phyloP scores from a whole-genome alignment of 176 grass and related monocot genomes.

The Neostapfia colusana region DNA sequence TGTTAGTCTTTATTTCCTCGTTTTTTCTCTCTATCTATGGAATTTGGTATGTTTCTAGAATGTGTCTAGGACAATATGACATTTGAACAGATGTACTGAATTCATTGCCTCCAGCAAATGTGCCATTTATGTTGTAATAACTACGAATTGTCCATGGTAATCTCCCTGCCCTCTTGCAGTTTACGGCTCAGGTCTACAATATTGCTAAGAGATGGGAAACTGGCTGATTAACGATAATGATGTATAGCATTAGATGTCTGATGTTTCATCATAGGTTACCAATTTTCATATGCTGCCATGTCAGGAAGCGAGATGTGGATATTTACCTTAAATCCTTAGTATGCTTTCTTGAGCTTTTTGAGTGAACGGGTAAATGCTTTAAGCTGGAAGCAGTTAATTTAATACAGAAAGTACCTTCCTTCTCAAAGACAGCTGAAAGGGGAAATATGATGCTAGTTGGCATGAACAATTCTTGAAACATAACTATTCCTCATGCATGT shows the following conservation, averaged over 20 bases:
- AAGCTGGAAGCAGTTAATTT: not conserved
- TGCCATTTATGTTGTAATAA: not conserved
- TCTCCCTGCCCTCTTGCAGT: not conserved
- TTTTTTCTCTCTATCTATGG: not conserved
- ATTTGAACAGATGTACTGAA: slow-evolving; percentile 16
- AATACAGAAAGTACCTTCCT: not conserved
- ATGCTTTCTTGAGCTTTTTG: not conserved
- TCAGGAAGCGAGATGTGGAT: not conserved
- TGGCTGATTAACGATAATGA: not conserved
- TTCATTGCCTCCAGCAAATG: not conserved
- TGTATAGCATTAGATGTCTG: not conserved
- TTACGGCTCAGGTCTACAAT: not conserved
- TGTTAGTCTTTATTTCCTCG: not conserved
- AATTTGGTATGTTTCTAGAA: not conserved
- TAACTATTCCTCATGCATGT: too few species aligned
- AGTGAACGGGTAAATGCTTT: not conserved
- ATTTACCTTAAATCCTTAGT: not conserved
- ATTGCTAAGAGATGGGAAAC: not conserved
- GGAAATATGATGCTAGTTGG: not conserved
- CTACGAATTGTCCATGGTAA: not conserved
- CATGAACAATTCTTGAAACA: not conserved
- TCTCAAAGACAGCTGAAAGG: not conserved
- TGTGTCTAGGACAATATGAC: not conserved
- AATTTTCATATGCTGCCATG: not conserved
- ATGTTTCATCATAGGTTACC: not conserved